These are phyloP conservation scores for Rugonectria rugulosa DNA, from an alignment of 2,329 filamentous ascomycete genomes.

Conservation along the genomic window DNA sequence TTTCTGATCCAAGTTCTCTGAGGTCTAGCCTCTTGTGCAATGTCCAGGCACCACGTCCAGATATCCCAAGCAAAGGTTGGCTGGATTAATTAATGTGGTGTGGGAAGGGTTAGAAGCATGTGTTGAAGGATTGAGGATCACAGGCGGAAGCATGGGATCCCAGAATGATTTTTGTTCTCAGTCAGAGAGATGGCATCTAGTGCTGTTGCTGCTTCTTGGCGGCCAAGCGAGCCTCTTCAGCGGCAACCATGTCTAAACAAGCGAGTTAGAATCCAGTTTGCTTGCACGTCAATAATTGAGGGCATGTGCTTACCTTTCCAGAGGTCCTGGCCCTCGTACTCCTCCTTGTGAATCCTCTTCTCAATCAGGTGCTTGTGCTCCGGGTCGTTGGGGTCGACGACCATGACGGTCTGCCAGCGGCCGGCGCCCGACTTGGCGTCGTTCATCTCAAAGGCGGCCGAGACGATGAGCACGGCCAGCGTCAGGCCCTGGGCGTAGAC, in stretches of 20 bases:
- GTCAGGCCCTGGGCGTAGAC: constrained; percentile 93
- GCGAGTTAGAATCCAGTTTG: constrained; percentile 17
- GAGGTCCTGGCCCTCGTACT: constrained; percentile 87
- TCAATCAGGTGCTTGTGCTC: constrained; percentile 84
- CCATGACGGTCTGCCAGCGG: constrained; percentile 84
- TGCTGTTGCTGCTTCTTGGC: constrained; percentile 43
- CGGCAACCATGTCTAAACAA: constrained; percentile 77
- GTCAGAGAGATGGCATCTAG: too few relatives aligned
- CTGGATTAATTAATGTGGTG: constrained; percentile 1
- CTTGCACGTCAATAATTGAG: constrained; percentile 6
- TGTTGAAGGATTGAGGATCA: too few relatives aligned
- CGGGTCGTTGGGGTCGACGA: constrained; percentile 82
- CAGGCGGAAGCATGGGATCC: too few relatives aligned
- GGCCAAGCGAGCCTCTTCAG: constrained; percentile 71
- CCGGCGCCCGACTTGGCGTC: constrained; percentile 81
- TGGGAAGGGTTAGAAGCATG: background rate
- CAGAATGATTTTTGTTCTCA: constrained; percentile 28
- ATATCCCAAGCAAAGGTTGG: background rate
- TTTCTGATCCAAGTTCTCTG: too few relatives aligned
- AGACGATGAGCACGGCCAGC: constrained; percentile 81
- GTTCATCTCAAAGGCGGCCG: constrained; percentile 79
- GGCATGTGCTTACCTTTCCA: constrained; percentile 91
- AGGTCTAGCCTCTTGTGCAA: too few relatives aligned
- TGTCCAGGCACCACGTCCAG: too few relatives aligned
- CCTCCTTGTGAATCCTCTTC: constrained; percentile 87